These are phyloP conservation scores for Heliamphora ciliata DNA, from an alignment of 179 eudicot species.

Conservation along the genomic window DNA sequence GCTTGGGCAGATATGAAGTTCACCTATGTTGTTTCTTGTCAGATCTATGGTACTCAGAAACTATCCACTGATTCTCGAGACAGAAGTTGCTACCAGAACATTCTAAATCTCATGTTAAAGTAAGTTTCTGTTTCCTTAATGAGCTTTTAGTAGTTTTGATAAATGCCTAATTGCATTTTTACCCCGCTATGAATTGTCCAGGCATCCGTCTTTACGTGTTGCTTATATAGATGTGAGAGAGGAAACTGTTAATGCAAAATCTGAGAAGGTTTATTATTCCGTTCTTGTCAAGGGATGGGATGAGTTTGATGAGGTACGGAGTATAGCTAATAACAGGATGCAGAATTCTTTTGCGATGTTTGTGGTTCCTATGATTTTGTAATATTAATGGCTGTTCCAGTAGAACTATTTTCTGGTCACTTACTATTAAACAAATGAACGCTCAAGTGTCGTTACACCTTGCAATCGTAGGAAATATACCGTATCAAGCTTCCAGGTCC, in stretches of 20 bases:
- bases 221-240: constrained; percentile 95
- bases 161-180: neutral
- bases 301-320: constrained; percentile 81
- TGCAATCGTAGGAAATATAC: constrained; percentile 72
- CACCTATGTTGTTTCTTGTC: constrained; percentile 95
- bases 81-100: constrained; percentile 65
- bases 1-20: constrained; percentile 94
- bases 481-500: constrained; percentile 97
- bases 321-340: neutral
- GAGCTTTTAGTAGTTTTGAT: neutral
- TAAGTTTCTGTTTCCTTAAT: constrained; percentile 27
- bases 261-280: constrained; percentile 77
- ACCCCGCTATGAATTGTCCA: constrained; percentile 21
- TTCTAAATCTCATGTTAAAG: constrained; percentile 84
- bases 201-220: constrained; percentile 90
- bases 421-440: neutral
- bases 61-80: constrained; percentile 60
- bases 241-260: constrained; percentile 44
- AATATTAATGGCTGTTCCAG: neutral
- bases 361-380: neutral
- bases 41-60: constrained; percentile 86
- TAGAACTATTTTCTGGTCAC: neutral
- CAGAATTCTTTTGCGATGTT: neutral
- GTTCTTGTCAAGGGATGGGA: constrained; percentile 93
- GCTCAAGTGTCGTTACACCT: constrained; percentile 1